Evolutionary conservation across 2,329 filamentous ascomycete species (phyloP), one percentile per base, ranked within the genome.

Genomic region (Trichoderma atroviride): DNA sequence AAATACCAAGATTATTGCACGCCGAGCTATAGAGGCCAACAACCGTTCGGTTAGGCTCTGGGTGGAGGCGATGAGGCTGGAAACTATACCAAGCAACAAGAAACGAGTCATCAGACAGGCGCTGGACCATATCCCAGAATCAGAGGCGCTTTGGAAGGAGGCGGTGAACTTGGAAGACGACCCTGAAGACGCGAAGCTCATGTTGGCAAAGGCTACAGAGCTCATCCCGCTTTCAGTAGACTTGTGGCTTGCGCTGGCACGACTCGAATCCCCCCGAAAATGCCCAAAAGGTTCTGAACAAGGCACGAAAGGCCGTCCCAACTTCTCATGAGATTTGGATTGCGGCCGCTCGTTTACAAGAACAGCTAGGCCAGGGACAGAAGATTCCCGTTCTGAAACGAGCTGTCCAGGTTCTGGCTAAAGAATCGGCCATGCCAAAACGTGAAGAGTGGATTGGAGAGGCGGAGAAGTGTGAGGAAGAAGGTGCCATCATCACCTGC

Each of bases 281-380:
- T 75, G 96, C 96, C 1, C 95, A 97, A 77, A 92, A 95, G 76
- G 94, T 99, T 52, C 87, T 99, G 72, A 99, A 99, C 81, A 94
- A 91, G 80, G 96, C 96, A 37, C 92, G 96, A 72, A 97, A 97
- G 82, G 94, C 95, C 2, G 89, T 97, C 5, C 96, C 96, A 0
- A 96, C 94, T 1, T 97, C 94, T 33, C 88, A 96, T 81, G 94
- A 97, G 77, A 93, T 99, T 72, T 99, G 96, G 96, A 93, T 99
- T 76, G 95, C 96, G 10, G 96, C 95, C 37, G 93, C 93, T 47
- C 88, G 95, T 68, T 83, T 99, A 58, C 94, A 97, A 79, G 94
- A 98, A 79, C 93, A 97, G 79, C 83, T 90, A 33, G 94, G 94
- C 29, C 91, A 92, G 72, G 89, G 89, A 24, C 86, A 87, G 66